These are phyloP conservation scores for Amniculicola lignicola DNA, from an alignment of 495 filamentous ascomycete genomes.

Conservation along the genomic window DNA sequence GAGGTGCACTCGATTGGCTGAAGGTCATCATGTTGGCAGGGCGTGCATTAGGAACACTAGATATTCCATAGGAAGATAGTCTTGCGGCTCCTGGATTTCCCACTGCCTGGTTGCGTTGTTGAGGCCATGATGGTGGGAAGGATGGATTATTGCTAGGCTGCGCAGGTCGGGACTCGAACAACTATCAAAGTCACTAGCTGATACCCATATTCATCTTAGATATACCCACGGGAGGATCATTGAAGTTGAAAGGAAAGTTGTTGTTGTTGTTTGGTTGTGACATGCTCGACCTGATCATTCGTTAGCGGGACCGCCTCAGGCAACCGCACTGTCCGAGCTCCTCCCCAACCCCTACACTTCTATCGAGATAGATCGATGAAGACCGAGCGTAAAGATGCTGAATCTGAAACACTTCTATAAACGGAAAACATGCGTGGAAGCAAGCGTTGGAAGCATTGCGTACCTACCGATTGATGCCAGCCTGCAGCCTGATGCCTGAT, in stretches of 20 bases:
- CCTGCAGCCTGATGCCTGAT: slow-evolving; percentile 33
- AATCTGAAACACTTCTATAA: too few relatives aligned
- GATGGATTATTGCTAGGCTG: slow-evolving; percentile 7
- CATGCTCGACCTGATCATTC: slow-evolving; percentile 15
- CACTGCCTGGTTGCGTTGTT: too few relatives aligned
- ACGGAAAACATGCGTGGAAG: too few relatives aligned
- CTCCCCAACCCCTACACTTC: not conserved
- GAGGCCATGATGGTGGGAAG: slow-evolving; percentile 16
- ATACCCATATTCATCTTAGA: not conserved
- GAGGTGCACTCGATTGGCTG: not conserved
- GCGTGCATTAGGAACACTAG: slow-evolving; percentile 9
- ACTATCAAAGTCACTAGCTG: slow-evolving; percentile 25
- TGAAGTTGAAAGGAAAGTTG: slow-evolving; percentile 11
- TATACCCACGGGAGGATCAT: slow-evolving; percentile 14
- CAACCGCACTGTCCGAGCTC: too few relatives aligned
- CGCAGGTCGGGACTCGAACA: slow-evolving; percentile 7
- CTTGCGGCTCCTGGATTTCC: slow-evolving; percentile 10
- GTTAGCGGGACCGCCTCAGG: slow-evolving; percentile 20
- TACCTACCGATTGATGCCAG: slow-evolving; percentile 20
- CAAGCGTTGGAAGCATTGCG: not conserved
- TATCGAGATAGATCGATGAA: not conserved
- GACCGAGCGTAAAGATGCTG: not conserved
- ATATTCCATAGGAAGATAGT: too few relatives aligned
- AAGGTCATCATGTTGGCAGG: not conserved
- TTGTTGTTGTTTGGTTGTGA: slow-evolving; percentile 25